Percentiles rank a stretch among this genome's conserved stretches.
Evolutionary conservation across 2,329 filamentous ascomycete species (phyloP).

Genomic region (Aspergillus quadrilineatus): DNA sequence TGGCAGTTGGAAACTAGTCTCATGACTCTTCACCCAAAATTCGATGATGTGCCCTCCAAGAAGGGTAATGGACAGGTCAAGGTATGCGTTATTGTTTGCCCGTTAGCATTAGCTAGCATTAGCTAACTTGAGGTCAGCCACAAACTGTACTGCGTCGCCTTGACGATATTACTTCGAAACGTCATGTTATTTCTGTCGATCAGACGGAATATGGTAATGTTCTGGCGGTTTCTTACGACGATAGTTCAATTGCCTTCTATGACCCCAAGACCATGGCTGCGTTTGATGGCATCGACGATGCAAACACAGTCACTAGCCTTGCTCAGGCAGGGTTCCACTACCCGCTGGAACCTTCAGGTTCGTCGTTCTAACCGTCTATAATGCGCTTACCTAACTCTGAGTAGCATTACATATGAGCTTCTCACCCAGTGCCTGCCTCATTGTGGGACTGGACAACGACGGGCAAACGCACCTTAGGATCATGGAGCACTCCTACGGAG

Average conservation of each 20-base stretch:
- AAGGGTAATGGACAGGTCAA: constrained; percentile 54
- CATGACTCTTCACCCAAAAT: constrained; percentile 70
- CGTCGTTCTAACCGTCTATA: not conserved
- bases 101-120: not conserved
- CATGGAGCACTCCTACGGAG: constrained; percentile 43
- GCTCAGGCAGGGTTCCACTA: constrained; percentile 78
- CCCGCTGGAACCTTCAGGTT: constrained; percentile 63
- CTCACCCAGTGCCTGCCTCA: constrained; percentile 46
- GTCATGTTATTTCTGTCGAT: constrained; percentile 68
- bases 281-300: constrained; percentile 63
- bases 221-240: constrained; percentile 71
- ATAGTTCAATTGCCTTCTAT: constrained; percentile 77
- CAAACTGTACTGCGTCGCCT: constrained; percentile 60
- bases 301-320: constrained; percentile 66
- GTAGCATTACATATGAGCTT: constrained; percentile 40
- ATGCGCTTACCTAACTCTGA: constrained; percentile 13
- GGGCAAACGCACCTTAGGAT: constrained; percentile 39
- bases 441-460: constrained; percentile 39
- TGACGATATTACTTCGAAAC: constrained; percentile 67
- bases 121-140: constrained; percentile 33
- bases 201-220: constrained; percentile 69
- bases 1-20: constrained; percentile 73
- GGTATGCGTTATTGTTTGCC: constrained; percentile 21
- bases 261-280: constrained; percentile 72
- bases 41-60: constrained; percentile 71